Conservation (phyloP, 768 basidiomycete species). For the Suillus cothurnatus region DNA sequence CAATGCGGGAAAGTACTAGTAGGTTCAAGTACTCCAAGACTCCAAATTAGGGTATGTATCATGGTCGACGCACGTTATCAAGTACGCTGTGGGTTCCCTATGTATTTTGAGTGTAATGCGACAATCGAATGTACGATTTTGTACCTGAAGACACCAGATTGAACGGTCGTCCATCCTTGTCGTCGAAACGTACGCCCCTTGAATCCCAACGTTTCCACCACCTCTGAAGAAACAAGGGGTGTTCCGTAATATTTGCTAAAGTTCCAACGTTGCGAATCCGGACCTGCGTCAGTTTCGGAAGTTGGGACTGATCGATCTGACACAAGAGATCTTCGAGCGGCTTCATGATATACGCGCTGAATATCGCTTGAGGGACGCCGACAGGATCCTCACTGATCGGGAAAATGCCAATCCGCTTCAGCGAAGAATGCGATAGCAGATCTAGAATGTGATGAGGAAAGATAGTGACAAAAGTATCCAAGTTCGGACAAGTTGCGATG, state of each 20-base stretch:
- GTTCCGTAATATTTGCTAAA: constrained; percentile 34
- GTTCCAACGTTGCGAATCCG: constrained; percentile 44
- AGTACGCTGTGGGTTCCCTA: not conserved
- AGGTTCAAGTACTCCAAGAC: not conserved
- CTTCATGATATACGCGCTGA: constrained; percentile 40
- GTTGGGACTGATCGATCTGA: constrained; percentile 37
- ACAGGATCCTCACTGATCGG: constrained; percentile 42
- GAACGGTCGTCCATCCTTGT: constrained; percentile 32
- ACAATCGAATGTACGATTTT: not conserved
- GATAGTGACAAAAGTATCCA: constrained; percentile 43
- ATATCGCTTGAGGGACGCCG: constrained; percentile 39
- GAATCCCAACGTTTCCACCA: constrained; percentile 33
- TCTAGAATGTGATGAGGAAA: constrained; percentile 38
- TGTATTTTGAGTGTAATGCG: not conserved
- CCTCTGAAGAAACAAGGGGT: constrained; percentile 26
- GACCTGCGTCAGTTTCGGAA: constrained; percentile 39
- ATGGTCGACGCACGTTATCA: not conserved
- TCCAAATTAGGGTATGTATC: not conserved
- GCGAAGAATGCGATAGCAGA: constrained; percentile 38
- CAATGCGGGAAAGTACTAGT: constrained; percentile 3
- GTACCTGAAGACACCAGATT: constrained; percentile 5
- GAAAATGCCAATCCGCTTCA: constrained; percentile 46
- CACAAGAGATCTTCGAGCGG: constrained; percentile 43
- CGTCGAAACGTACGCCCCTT: constrained; percentile 33
- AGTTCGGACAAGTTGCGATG: constrained; percentile 42